phyloP scores from a whole-genome alignment of 129 eudicot species.

The Tagetes erecta region DNA sequence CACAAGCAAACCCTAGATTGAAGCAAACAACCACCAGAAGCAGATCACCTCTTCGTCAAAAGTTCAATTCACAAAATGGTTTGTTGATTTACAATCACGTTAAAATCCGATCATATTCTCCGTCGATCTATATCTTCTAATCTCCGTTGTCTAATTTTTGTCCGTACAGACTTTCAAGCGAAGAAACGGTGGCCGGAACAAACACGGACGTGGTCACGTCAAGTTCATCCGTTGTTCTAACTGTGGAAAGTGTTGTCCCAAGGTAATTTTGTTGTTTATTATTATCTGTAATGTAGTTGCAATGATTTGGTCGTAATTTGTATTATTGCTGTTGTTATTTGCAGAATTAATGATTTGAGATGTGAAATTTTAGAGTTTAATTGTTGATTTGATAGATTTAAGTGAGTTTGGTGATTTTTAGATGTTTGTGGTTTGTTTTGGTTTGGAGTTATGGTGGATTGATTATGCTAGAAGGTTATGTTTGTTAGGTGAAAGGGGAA shows the following conservation, averaged over 20 bases:
- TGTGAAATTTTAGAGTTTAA: background rate
- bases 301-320: background rate
- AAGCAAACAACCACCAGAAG: slow-evolving; percentile 8
- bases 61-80: slow-evolving; percentile 20
- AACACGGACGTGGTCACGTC: slow-evolving; percentile 85
- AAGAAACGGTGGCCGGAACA: slow-evolving; percentile 82
- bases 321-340: background rate
- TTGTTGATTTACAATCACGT: background rate
- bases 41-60: slow-evolving; percentile 8
- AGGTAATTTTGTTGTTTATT: slow-evolving; percentile 37
- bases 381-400: background rate
- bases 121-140: background rate
- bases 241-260: slow-evolving; percentile 86
- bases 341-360: background rate
- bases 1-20: slow-evolving; percentile 27
- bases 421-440: background rate
- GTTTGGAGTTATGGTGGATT: background rate
- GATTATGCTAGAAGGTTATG: background rate
- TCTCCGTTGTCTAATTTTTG: background rate
- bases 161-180: slow-evolving; percentile 71
- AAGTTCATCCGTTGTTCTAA: slow-evolving; percentile 81
- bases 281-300: background rate
- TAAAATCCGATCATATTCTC: background rate
- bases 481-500: slow-evolving; percentile 3
- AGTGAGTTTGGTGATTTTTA: background rate